phyloP scores from a whole-genome alignment of 2,329 filamentous ascomycete genomes.

The Dactylellina haptotyla region DNA sequence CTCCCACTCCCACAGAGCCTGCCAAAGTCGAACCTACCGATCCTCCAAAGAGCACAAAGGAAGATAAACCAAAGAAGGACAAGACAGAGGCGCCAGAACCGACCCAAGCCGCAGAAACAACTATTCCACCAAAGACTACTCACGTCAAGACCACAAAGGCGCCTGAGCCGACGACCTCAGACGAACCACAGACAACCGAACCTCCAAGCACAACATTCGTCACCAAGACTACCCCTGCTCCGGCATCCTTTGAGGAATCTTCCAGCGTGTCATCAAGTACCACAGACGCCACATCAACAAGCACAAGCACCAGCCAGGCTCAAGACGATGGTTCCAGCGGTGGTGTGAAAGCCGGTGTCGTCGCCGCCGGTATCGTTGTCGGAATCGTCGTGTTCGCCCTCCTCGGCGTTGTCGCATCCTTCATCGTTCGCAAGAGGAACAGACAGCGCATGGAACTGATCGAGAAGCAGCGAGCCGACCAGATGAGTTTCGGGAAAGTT shows the following conservation, averaged over 20 bases:
- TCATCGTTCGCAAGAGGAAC: constrained; percentile 29
- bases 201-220: constrained; percentile 18
- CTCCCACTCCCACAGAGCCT: constrained; percentile 8
- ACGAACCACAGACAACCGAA: constrained; percentile 2
- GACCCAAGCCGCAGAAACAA: constrained; percentile 2
- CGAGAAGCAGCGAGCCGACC: constrained; percentile 34
- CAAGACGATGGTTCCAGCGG: background rate
- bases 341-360: constrained; percentile 35
- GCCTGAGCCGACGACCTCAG: constrained; percentile 1
- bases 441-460: constrained; percentile 17
- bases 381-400: constrained; percentile 38
- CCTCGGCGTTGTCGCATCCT: constrained; percentile 21
- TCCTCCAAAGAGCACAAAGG: constrained; percentile 22
- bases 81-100: constrained; percentile 10
- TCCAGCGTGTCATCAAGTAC: background rate
- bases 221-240: constrained; percentile 5
- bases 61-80: background rate
- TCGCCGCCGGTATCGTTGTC: constrained; percentile 41
- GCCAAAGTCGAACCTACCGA: constrained; percentile 19
- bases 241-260: background rate
- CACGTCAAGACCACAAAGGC: constrained; percentile 11
- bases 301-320: constrained; percentile 1
- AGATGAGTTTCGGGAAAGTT: constrained; percentile 34
- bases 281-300: constrained; percentile 12
- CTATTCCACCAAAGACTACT: constrained; percentile 19